Evolutionary conservation across 2,329 filamentous ascomycete species (phyloP), one percentile per base, ranked within the genome.

Genomic region (Calonectria ilicicola): DNA sequence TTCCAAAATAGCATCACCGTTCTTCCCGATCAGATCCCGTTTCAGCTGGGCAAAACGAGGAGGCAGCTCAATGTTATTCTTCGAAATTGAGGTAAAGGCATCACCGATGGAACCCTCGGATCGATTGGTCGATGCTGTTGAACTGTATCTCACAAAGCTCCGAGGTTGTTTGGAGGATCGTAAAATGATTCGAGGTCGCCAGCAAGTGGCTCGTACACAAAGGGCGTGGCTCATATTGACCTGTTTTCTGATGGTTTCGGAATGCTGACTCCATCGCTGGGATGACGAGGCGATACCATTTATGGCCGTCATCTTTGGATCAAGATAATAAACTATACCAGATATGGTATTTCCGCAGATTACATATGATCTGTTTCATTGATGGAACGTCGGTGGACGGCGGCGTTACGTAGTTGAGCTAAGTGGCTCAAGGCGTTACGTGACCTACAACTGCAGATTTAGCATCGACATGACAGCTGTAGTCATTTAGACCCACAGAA

Each of bases 41-140:
- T 63, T 63, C 1, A 63, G 58, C 23, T 63, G 35, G 14, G 23
- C 38, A 44, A 63, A 63, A 7, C 58, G 21, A 10, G 58, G 38
- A 12, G 58, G 58, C 2, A 63, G 23, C 10, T 6, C 6, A 44
- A 63, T 44, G 6, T 63, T 38, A 29, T 44, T 42, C 12, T 63
- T 63, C 0, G 58, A 63, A 14, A 63, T 5, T 63, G 58, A 63
- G 2, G 58, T 38, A 44, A 63, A 63, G 5, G 58, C 58, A 63
- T 63, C 58, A 1, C 58, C 58, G 9, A 63, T 63, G 40, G 58
- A 63, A 7, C 58, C 58, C 9, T 63, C 58, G n/a, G 58, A 63
- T 29, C 58, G 38, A 15, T 63, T 63, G 15, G 17, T 27, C 1
- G 56, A 27, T 7, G 38, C 58, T 17, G 21, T 63, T 21, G 58